Evolutionary conservation across 1,139 yeast genomes (phyloP), one percentile per base, ranked within the genome.

Genomic region (Hemisphaericaspora xylofermentans): DNA sequence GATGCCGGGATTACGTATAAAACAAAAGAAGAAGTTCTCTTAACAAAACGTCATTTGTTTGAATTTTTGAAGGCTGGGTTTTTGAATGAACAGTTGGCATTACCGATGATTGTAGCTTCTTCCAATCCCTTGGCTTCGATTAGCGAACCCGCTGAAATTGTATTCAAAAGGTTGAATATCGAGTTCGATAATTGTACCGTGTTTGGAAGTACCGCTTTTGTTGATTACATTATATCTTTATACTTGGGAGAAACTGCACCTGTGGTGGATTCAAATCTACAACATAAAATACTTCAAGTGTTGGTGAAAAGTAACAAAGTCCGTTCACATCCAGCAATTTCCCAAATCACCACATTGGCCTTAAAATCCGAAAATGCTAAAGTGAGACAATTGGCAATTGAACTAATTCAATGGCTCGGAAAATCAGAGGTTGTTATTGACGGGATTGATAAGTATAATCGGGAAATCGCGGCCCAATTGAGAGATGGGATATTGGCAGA

Each of bases 1-100:
- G 78, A 78, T 47, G 88, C 94, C 4, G 88, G 91, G 12, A 77
- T 81, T 0, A 57, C 74, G 0, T 80, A 76, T 53, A 75, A 74
- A 34, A 65, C 76, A 2, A 47, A 46, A n/a, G 69, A 71, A 1
- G 80, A 76, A 18, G 60, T 87, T 31, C 50, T 66, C 1, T 56
- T 51, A 0, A 74, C 75, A 30, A 87, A 84, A 53, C 44, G 45
- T 2, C 48, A 56, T 4, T 47, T 71, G 12, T 51, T 72, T 25
- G 66, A 62, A 33, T 68, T 70, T 41, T 47, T 70, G 40, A 64
- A 61, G 12, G 69, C 75, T 2, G 57, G 61, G 3, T 76, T 82
- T 44, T 46, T 61, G 3, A 66, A 69, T 18, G 55, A 60, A 1
- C 43, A 54, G 25, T 51, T 71, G 22, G 55, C 68, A 1, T 48